Base-by-base conservation (phyloP, 2,329 filamentous ascomycete genomes). In the Fusarium scirpi region DNA sequence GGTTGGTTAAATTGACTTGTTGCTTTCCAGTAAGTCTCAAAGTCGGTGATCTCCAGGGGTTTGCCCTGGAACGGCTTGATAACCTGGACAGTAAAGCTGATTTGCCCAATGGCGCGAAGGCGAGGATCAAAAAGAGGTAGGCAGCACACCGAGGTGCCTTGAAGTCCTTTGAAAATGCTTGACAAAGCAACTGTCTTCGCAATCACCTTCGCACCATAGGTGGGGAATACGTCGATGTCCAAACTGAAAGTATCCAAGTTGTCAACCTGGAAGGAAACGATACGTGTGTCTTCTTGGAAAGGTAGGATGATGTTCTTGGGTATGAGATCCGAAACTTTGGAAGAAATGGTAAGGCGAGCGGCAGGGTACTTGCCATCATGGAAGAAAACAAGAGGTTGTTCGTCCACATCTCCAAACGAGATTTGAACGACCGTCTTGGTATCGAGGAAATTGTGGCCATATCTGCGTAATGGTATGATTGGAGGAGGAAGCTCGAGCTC, bases 1-100 rank as follows among this genome's bases (percentile, higher is more conserved):
- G 81, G 81, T 53, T 93, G 90, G 78, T 97, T 94, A 49, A 96
- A 87, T 74, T 97, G 94, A 76, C 94, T 97, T 2, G 96, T 99
- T 1, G 95, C 95, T 81, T 98, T 99, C 96, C 96, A 99, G 80
- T 99, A 99, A 1, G 96, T 98, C 69, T 97, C 96, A 75, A 98
- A 99, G 77, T 98, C 94, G 2, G 96, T 97, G 65, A 99, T 98
- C 80, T 99, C 96, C 24, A 99, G 85, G 6, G 96, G 94, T 65
- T 94, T 92, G 10, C 96, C 95, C 68, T 91, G 90, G 82, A 98
- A 99, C 1, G 96, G 96, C 77, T 97, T 98, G 79, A 99, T 97
- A 27, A 98, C 94, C 78, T 98, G 94, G 58, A 94, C 97, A 70
- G 93, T 92, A 84, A 99, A 99, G 69, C 90, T 94, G 72, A 98